Conservation (phyloP, 2,329 filamentous ascomycete genomes). For the Byssoonygena ceratinophila region DNA sequence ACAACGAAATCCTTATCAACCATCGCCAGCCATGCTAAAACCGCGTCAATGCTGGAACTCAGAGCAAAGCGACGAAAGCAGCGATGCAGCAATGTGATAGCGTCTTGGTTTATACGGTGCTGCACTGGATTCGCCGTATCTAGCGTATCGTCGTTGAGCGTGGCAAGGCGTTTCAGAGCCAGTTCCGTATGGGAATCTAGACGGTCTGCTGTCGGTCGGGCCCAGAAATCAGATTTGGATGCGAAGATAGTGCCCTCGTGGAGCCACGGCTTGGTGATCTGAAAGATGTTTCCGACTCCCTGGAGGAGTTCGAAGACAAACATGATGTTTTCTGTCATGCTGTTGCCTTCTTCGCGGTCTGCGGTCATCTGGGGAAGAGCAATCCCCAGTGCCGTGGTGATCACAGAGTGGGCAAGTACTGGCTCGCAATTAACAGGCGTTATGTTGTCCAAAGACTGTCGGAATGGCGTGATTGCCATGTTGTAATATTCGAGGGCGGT, state of each 20-base stretch:
- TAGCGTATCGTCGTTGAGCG: conserved; percentile 23
- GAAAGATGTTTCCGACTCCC: conserved; percentile 28
- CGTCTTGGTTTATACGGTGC: conserved; percentile 23
- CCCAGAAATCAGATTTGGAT: conserved; percentile 37
- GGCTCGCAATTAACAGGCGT: conserved; percentile 31
- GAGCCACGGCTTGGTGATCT: conserved; percentile 30
- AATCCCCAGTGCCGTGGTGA: conserved; percentile 30
- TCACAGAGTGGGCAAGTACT: conserved; percentile 30
- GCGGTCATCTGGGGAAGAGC: conserved; percentile 28
- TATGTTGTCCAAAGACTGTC: conserved; percentile 27
- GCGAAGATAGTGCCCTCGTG: conserved; percentile 43
- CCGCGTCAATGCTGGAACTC: conserved; percentile 23
- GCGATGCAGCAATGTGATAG: conserved; percentile 19
- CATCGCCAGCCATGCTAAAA: conserved; percentile 26
- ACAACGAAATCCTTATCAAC: conserved; percentile 17
- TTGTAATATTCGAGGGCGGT: conserved; percentile 30
- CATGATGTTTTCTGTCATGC: conserved; percentile 29
- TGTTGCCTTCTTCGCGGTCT: conserved; percentile 23
- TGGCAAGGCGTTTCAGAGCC: conserved; percentile 23
- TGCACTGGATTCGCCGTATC: conserved; percentile 22
- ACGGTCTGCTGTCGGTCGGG: conserved; percentile 21
- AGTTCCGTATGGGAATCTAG: conserved; percentile 22
- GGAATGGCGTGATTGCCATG: conserved; percentile 28
- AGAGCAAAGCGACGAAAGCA: conserved; percentile 24
- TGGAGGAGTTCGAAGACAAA: conserved; percentile 30